Conservation (phyloP, 805 yeast species). For the Pichia paraexigua region DNA sequence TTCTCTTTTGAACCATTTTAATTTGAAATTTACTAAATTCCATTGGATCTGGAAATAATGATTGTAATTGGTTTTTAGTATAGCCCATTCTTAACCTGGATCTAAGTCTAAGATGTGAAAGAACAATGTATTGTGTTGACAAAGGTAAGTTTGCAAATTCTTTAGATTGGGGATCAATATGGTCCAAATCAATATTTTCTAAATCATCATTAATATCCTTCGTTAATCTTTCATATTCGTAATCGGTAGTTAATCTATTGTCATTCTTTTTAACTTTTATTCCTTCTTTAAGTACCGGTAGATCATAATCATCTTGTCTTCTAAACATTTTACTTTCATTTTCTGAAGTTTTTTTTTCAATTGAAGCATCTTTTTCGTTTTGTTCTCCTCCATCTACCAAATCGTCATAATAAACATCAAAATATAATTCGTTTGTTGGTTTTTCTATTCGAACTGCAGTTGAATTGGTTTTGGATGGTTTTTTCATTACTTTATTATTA, state of each 20-base stretch:
- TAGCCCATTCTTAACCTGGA: constrained; percentile 95
- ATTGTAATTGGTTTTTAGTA: constrained; percentile 77
- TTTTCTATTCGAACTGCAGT: constrained; percentile 5
- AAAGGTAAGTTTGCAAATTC: constrained; percentile 74
- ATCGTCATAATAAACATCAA: constrained; percentile 32
- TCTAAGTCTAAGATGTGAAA: constrained; percentile 72
- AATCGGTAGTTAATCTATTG: constrained; percentile 63
- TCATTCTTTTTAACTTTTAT: constrained; percentile 51
- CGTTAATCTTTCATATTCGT: constrained; percentile 58
- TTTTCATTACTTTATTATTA: neutral
- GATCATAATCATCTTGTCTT: constrained; percentile 73
- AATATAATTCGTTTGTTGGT: constrained; percentile 21
- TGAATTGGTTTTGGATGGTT: neutral
- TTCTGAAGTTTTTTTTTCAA: constrained; percentile 4
- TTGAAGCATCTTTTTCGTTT: neutral
- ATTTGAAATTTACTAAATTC: constrained; percentile 92
- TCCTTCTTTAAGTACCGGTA: constrained; percentile 52
- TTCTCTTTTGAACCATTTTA: constrained; percentile 84
- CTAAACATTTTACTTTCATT: constrained; percentile 31
- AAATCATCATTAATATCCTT: constrained; percentile 51
- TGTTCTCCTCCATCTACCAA: constrained; percentile 19
- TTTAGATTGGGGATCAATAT: constrained; percentile 75
- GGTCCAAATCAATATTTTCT: constrained; percentile 60
- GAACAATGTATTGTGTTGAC: constrained; percentile 78
- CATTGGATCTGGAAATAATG: constrained; percentile 73